Evolutionary conservation across 2,329 filamentous ascomycete genomes (phyloP), one percentile per base, ranked within the genome.

Genomic region (Microsporum audouinii): DNA sequence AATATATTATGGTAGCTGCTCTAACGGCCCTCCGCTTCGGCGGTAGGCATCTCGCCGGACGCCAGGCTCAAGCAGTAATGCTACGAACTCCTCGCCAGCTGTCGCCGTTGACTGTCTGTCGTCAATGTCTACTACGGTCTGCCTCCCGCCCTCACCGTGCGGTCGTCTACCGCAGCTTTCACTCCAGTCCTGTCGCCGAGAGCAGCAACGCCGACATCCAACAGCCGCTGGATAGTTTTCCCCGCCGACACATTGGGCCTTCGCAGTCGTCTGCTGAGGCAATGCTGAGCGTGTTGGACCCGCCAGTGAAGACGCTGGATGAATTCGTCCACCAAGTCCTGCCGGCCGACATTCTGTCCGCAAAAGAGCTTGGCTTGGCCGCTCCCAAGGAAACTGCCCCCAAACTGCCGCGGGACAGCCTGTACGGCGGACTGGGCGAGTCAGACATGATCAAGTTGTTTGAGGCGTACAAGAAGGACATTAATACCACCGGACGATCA

Each of bases 161-260:
- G 2, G 39, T 43, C 59, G 14, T 68, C 8, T 59, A 66, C 55
- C 71, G 74, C 39, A 66, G 67, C 38, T 92, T 99, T 23, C 89
- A 96, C 73, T 91, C 88, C 71, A 96, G 88, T 73, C 94, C 90
- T 5, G 91, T 95, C 67, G 92, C 97, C 31, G 71, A 70, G 27
- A 70, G 71, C 14, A 70, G 73, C 56, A 72, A 72, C 23, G 68
- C 68, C 53, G 60, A 77, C 60, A 65, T 75, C 49, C 76, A 78
- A 65, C 75, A 76, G 41, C 78, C 79, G 55, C 71, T 80, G 49
- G 79, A 81, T 70, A 79, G 84, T 45, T 95, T 96, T 70, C 80
- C 88, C 60, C 82, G 87, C 62, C 85, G 92, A 57, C 92, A 96
- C 76, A 95, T 96, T 76, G 91, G 91, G 0, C 91, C 91, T 2